phyloP scores from a whole-genome alignment of 163 green algal species.

The Volvox carteri region DNA sequence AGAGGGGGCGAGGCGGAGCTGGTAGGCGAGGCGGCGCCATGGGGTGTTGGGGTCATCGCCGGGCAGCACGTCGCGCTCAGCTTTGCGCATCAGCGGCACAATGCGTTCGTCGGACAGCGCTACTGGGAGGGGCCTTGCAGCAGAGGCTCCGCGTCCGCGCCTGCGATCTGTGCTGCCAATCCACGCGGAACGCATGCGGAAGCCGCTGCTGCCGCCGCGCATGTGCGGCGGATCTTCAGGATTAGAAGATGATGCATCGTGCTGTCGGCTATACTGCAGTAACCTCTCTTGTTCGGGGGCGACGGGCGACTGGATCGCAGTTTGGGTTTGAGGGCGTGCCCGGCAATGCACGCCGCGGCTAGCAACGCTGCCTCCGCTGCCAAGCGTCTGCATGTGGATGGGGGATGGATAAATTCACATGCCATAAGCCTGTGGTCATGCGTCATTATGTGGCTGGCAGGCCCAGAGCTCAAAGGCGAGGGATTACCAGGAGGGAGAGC shows the following conservation, averaged over 20 bases:
- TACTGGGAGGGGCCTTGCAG: neutral
- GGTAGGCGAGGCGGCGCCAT: constrained; percentile 41
- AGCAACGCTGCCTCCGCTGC: neutral
- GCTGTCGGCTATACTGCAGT: too few relatives aligned
- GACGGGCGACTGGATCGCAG: too few relatives aligned
- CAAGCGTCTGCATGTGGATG: neutral
- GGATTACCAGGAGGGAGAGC: too few relatives aligned
- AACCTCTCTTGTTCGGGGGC: too few relatives aligned
- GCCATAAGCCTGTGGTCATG: too few relatives aligned
- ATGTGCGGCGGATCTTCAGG: neutral
- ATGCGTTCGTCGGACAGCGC: neutral
- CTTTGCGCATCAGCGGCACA: constrained; percentile 35
- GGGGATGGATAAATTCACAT: too few relatives aligned
- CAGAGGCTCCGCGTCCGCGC: neutral
- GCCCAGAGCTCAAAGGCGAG: too few relatives aligned
- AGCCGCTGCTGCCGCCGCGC: neutral
- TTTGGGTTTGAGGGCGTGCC: neutral
- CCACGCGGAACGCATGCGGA: neutral
- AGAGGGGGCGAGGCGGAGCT: neutral
- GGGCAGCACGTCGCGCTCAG: constrained; percentile 40
- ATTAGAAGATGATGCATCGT: too few relatives aligned
- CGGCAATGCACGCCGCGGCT: neutral
- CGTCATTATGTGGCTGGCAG: too few relatives aligned
- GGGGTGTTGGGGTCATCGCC: constrained; percentile 20
- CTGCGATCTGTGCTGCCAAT: neutral